Evolutionary conservation across 2,329 filamentous ascomycete genomes (phyloP), one percentile per base, ranked within the genome.

Genomic region (Pestalotiopsis sp.): DNA sequence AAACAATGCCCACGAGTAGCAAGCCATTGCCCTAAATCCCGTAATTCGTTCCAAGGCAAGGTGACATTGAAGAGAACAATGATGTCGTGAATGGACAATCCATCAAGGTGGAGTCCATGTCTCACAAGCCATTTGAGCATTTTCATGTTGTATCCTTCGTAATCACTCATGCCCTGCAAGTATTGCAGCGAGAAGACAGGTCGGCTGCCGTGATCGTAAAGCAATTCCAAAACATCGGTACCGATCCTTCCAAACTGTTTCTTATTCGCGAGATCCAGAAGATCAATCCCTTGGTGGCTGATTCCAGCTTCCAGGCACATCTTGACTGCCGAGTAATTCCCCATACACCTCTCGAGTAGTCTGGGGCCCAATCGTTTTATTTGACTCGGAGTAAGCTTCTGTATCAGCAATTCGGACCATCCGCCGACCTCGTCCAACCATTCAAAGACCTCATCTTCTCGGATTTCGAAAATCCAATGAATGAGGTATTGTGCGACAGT

Each of bases 71-170:
- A 14, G 7, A 24, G 30, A 2, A 11, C 10, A 11, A 58, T 17
- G 4, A 58, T 58, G 22, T 30, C 26, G 20, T 13, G 14, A 26
- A 26, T 30, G 14, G 20, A 26, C 10, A 13, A 17, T 26, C 56
- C 56, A 1, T 30, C 20, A 11, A 58, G 56, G 26, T 4, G 0
- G 14, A 58, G 6, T 13, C 22, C 56, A 30, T 58, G 56, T 7
- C 1, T 13, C 3, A 58, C 13, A 1, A 58, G 22, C 56, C 56
- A 58, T 58, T 4, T n/a, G 13, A 58, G 26, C 10, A 0, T 3
- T 9, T 3, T 1, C 0, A 17, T 26, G 17, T 11, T 1, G 7
- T 9, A 58, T 4, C 3, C 14, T 6, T 14, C 13, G 0, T 0
- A 1, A 26, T n/a, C 3, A 4, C 20, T 58, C 20, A 10, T 4